Conservation (phyloP, 345 rosid species). For the Populus euphratica region DNA sequence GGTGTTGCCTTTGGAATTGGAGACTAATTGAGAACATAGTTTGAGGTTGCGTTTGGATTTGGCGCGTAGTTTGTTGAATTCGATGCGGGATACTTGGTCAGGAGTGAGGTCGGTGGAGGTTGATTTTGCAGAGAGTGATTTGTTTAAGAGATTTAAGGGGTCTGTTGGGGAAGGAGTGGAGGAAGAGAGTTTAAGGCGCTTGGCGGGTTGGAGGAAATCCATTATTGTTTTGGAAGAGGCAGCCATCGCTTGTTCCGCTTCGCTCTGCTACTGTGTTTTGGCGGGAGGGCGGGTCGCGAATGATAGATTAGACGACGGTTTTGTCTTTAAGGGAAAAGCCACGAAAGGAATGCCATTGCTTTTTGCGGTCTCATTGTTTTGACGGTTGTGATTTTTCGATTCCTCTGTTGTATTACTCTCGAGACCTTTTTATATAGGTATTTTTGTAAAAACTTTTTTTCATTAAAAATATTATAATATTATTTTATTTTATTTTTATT, state of each 20-base stretch:
- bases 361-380: no score
- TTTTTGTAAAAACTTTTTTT: no score
- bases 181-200: constrained; percentile 55
- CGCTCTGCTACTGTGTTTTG: neutral
- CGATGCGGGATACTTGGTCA: constrained; percentile 51
- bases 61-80: constrained; percentile 59
- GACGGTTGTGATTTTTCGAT: no score
- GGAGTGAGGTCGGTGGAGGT: constrained; percentile 43
- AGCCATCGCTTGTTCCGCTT: constrained; percentile 34
- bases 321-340: neutral
- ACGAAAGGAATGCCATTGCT: no score
- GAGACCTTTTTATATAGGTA: no score
- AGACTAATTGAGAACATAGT: constrained; percentile 53
- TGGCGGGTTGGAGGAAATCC: constrained; percentile 67
- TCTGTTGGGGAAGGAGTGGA: constrained; percentile 23
- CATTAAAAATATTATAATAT: no score
- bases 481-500: no score
- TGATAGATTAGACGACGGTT: no score
- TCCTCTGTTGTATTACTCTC: no score
- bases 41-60: constrained; percentile 66
- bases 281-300: neutral
- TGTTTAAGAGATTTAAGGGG: constrained; percentile 11
- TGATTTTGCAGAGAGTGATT: constrained; percentile 8
- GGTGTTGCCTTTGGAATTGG: constrained; percentile 46
- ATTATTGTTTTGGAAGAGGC: constrained; percentile 55